A percentile compares a stretch with the other conserved stretches of the same genome.
Conservation (phyloP, 257 asterid genomes). For the Phtheirospermum japonicum region DNA sequence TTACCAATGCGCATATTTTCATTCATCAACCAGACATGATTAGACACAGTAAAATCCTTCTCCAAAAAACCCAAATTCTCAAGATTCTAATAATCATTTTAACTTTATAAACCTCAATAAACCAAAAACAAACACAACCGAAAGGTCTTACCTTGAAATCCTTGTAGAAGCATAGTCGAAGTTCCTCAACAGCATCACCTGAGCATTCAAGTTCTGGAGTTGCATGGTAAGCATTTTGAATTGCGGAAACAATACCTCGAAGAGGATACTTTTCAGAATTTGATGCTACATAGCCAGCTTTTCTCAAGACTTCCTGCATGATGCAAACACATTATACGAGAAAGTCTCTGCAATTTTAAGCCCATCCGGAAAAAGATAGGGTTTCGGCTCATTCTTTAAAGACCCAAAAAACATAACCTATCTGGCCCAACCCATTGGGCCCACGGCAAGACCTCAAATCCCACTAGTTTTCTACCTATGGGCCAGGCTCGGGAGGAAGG, state of each 20-base stretch:
- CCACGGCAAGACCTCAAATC: too few relatives aligned
- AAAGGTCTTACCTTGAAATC: conserved; percentile 64
- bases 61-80: too few relatives aligned
- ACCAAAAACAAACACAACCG: background rate
- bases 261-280: conserved; percentile 76
- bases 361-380: too few relatives aligned
- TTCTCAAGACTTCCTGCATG: conserved; percentile 61
- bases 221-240: conserved; percentile 71
- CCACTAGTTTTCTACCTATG: too few relatives aligned
- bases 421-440: too few relatives aligned
- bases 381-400: too few relatives aligned
- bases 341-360: background rate
- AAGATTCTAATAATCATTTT: too few relatives aligned
- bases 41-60: too few relatives aligned
- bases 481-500: too few relatives aligned
- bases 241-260: conserved; percentile 68
- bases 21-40: too few relatives aligned
- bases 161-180: conserved; percentile 77
- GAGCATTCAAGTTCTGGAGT: conserved; percentile 78
- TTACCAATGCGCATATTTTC: too few relatives aligned
- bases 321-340: conserved; percentile 18
- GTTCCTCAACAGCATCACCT: conserved; percentile 69
- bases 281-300: conserved; percentile 80
- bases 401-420: too few relatives aligned
- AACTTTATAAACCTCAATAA: background rate